Base-by-base conservation (phyloP, 768 basidiomycete genomes). In the Thelephora aurantiotincta region DNA sequence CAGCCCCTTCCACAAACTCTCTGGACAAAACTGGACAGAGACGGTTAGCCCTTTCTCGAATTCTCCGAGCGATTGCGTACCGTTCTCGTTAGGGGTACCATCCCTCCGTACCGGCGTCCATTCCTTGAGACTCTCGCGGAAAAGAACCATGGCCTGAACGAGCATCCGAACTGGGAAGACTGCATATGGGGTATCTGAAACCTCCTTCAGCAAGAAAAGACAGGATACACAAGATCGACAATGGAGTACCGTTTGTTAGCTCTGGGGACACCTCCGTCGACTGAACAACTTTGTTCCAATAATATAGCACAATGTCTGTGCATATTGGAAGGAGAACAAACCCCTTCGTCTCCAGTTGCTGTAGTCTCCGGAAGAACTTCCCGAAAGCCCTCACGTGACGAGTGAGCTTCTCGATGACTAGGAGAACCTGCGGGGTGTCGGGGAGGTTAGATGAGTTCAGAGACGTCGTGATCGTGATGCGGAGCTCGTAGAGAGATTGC, bases 71-170 rank as follows among this genome's bases (percentile, higher is more conserved):
- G 44, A n/a, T 9, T 43, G 52, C 72, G 18, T 57, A 80, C 83
- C 71, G 51, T 74, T 75, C 53, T 71, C 68, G 51, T 82, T 84
- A 23, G 68, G 60, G 3, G 68, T 68, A 2, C 80, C 81, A 52
- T 75, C 72, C 55, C 75, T 77, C 48, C 75, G 73, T 16, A 67
- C 60, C 2, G 81, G 78, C 0, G 80, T 72, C 86, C 87, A 91
- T 57, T 80, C 82, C 7, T 77, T 71, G 19, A 91, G 69, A 52
- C 75, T 84, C 49, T 89, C 88, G 55, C 83, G 87, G 65, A 91
- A 90, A 7, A 91, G 64, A 5, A 84, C 81, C 78, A 91, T 81
- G 2, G 81, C 83, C 57, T 89, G 87, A 0, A 90, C 83, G 49
- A 91, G 67, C 56, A 85, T 78, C 11, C 81, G 77, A 19, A 84